Evolutionary conservation across 2,329 filamentous ascomycete species (phyloP).

Genomic region (Fusarium sp.): DNA sequence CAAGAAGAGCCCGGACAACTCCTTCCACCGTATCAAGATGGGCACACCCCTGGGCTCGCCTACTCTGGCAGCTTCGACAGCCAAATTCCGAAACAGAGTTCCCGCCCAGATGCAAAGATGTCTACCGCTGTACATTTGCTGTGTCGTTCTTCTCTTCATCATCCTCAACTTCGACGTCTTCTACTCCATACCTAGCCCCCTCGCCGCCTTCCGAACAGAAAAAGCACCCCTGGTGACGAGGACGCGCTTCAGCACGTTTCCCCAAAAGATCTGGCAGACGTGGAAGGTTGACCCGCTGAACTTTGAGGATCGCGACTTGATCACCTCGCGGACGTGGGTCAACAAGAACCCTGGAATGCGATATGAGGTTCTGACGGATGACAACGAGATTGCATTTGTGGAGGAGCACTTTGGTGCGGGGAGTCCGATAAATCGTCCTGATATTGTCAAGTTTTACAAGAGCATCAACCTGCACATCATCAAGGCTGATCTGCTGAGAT

Average conservation of each 20-base stretch:
- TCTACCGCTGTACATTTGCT: constrained; percentile 60
- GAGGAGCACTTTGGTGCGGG: constrained; percentile 76
- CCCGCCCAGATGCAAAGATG: constrained; percentile 63
- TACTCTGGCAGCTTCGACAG: constrained; percentile 54
- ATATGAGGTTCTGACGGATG: constrained; percentile 77
- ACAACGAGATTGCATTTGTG: constrained; percentile 75
- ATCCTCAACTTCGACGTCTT: constrained; percentile 60
- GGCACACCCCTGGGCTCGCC: constrained; percentile 54
- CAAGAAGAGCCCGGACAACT: constrained; percentile 18
- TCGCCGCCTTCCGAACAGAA: constrained; percentile 31
- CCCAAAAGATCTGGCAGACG: constrained; percentile 80
- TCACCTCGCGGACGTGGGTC: constrained; percentile 73
- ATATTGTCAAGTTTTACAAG: constrained; percentile 72
- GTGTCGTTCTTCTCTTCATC: constrained; percentile 59
- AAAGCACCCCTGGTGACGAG: constrained; percentile 15
- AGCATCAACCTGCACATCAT: constrained; percentile 72
- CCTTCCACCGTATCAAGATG: constrained; percentile 38
- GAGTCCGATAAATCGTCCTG: constrained; percentile 71
- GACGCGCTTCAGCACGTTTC: constrained; percentile 60
- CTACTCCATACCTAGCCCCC: constrained; percentile 46
- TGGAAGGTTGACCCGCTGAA: constrained; percentile 78
- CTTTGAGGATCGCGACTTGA: constrained; percentile 73
- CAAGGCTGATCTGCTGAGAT: constrained; percentile 75
- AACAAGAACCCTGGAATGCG: constrained; percentile 74
- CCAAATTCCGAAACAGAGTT: constrained; percentile 52